These are phyloP conservation scores for Lipomyces yamanashiensis DNA, from an alignment of 805 yeast species.

Conservation along the genomic window DNA sequence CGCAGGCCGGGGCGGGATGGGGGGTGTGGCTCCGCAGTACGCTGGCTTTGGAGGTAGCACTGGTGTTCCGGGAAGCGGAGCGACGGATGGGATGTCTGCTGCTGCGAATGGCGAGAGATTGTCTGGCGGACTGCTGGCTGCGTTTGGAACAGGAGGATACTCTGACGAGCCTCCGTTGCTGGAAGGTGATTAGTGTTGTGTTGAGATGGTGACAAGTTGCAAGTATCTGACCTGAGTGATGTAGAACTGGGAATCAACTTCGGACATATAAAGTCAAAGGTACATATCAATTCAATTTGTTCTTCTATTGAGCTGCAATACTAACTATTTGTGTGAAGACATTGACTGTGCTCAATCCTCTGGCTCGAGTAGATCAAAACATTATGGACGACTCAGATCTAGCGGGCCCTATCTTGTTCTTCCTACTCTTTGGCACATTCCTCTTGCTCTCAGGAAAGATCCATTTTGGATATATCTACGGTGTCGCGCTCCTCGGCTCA, in stretches of 20 bases:
- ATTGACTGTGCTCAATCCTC: slow-evolving; percentile 80
- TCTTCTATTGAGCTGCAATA: not conserved
- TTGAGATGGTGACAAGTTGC: not conserved
- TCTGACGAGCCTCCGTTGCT: slow-evolving; percentile 92
- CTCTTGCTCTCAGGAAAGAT: slow-evolving; percentile 85
- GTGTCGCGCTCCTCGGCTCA: slow-evolving; percentile 92
- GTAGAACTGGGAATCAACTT: slow-evolving; percentile 89
- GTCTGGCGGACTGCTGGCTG: slow-evolving; percentile 81
- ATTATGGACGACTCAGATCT: slow-evolving; percentile 86
- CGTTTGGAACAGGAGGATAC: slow-evolving; percentile 90
- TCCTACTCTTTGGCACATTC: slow-evolving; percentile 81
- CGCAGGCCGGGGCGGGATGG: slow-evolving; percentile 46
- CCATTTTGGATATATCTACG: slow-evolving; percentile 95
- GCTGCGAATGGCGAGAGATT: slow-evolving; percentile 51
- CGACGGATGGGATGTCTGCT: slow-evolving; percentile 44
- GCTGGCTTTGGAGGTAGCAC: slow-evolving; percentile 26
- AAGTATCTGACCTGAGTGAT: not conserved
- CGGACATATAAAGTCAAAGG: slow-evolving; percentile 75
- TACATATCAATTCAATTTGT: not conserved
- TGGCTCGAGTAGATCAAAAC: slow-evolving; percentile 67
- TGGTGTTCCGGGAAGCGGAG: slow-evolving; percentile 2
- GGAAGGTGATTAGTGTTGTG: slow-evolving; percentile 49
- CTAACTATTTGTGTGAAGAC: slow-evolving; percentile 52
- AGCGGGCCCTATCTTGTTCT: slow-evolving; percentile 93
- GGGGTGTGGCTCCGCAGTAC: slow-evolving; percentile 29